Evolutionary conservation across 2,329 filamentous ascomycete genomes (phyloP).

Genomic region (Epichloe sp.): DNA sequence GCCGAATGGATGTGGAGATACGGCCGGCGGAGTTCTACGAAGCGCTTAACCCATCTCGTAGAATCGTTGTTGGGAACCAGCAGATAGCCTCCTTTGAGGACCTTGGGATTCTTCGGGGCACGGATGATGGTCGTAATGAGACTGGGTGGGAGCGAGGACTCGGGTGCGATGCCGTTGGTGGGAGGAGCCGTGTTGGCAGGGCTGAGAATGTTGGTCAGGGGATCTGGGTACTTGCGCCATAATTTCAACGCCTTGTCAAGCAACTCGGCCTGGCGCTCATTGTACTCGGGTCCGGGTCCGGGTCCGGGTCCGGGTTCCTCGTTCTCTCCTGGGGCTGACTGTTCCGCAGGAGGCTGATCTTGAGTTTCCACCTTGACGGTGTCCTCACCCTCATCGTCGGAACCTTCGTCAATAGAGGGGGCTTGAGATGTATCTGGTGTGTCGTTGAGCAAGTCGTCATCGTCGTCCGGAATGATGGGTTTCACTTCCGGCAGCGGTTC

Average conservation of each 20-base stretch:
- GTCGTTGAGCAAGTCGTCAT: constrained; percentile 45
- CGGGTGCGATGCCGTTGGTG: constrained; percentile 40
- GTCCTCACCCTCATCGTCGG: constrained; percentile 13
- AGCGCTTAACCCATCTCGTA: constrained; percentile 79
- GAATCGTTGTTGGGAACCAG: constrained; percentile 72
- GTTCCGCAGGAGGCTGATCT: constrained; percentile 8
- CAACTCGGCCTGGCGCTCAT: constrained; percentile 31
- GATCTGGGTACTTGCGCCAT: constrained; percentile 50
- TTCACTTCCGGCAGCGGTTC: constrained; percentile 24
- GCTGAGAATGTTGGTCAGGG: constrained; percentile 40
- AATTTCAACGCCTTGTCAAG: constrained; percentile 47
- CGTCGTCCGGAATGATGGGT: constrained; percentile 36
- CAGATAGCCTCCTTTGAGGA: constrained; percentile 79
- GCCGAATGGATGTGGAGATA: constrained; percentile 85
- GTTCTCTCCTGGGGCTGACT: constrained; percentile 8
- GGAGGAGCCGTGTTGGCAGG: constrained; percentile 56
- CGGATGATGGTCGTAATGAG: constrained; percentile 66
- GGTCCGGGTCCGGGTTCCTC: neutral
- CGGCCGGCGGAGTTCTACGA: constrained; percentile 80
- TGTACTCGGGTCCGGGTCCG: constrained; percentile 25
- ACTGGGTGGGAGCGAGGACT: constrained; percentile 40
- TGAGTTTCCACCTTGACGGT: constrained; percentile 10
- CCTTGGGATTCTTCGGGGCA: constrained; percentile 65
- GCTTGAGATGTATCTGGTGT: constrained; percentile 39
- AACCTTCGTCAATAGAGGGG: constrained; percentile 19